Conservation (phyloP, 805 yeast genomes). For the Wickerhamomyces chambardii region DNA sequence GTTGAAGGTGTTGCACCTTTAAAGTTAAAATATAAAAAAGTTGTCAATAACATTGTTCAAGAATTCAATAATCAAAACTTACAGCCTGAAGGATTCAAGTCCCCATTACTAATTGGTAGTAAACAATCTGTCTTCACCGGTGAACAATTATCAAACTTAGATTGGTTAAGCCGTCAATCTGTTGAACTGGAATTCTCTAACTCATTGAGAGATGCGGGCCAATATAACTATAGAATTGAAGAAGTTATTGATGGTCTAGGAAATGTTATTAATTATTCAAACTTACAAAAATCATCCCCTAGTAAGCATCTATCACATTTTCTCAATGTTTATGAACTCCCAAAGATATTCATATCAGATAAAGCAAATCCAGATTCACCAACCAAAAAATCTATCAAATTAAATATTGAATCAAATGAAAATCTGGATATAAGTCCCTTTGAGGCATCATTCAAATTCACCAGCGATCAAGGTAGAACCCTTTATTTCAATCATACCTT, state of each 20-base stretch:
- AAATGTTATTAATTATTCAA: conserved; percentile 36
- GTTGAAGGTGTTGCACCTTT: conserved; percentile 77
- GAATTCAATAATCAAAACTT: conserved; percentile 31
- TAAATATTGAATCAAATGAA: conserved; percentile 22
- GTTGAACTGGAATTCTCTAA: conserved; percentile 36
- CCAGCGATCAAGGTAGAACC: conserved; percentile 17
- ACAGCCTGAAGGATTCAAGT: conserved; percentile 41
- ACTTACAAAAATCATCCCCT: conserved; percentile 18
- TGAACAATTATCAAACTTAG: conserved; percentile 28
- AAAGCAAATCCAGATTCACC: conserved; percentile 23
- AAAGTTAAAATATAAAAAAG: conserved; percentile 44
- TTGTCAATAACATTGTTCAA: conserved; percentile 25
- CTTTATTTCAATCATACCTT: conserved; percentile 14
- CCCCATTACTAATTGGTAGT: conserved; percentile 34
- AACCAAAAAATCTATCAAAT: conserved; percentile 26
- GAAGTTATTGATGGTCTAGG: conserved; percentile 63
- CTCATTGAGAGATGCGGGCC: conserved; percentile 35
- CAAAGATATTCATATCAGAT: conserved; percentile 40
- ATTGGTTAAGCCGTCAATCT: conserved; percentile 31
- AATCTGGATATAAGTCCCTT: conserved; percentile 23
- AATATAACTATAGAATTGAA: conserved; percentile 45
- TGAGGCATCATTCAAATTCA: conserved; percentile 22
- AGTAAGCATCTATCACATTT: conserved; percentile 30
- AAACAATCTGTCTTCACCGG: conserved; percentile 17
- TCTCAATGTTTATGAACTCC: conserved; percentile 46